Conservation (phyloP, 352 stramenopile species). For the Sclerospora graminicola region DNA sequence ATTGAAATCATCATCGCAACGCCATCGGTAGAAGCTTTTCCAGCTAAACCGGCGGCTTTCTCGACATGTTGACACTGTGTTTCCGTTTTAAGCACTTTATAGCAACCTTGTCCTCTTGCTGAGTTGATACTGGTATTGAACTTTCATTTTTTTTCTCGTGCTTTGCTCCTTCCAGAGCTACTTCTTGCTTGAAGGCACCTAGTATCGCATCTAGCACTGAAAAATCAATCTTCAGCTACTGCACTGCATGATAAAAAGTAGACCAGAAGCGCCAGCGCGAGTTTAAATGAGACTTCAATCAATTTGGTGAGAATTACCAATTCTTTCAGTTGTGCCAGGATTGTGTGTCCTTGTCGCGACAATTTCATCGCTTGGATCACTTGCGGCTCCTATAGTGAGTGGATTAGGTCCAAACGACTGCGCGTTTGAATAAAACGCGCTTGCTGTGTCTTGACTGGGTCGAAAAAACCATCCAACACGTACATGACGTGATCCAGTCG, state of each 20-base stretch:
- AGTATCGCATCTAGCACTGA: constrained; percentile 27
- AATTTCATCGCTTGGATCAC: constrained; percentile 30
- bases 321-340: constrained; percentile 20
- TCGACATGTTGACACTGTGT: too few species aligned
- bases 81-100: constrained; percentile 55
- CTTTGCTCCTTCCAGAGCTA: not conserved
- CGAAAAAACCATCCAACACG: constrained; percentile 45
- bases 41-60: too few species aligned
- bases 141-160: constrained; percentile 12
- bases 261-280: constrained; percentile 28
- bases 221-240: constrained; percentile 24
- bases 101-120: constrained; percentile 5
- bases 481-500: constrained; percentile 50
- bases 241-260: constrained; percentile 27
- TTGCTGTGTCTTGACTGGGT: not conserved
- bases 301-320: constrained; percentile 19
- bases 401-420: constrained; percentile 30
- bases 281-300: constrained; percentile 1
- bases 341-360: constrained; percentile 6
- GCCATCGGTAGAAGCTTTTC: too few species aligned
- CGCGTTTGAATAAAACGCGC: constrained; percentile 8
- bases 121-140: not conserved
- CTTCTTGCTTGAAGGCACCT: constrained; percentile 12
- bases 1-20: too few species aligned
- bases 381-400: constrained; percentile 21